These are phyloP conservation scores for Aureobasidium mangrovei DNA, from an alignment of 2,329 filamentous ascomycete genomes.

Conservation along the genomic window DNA sequence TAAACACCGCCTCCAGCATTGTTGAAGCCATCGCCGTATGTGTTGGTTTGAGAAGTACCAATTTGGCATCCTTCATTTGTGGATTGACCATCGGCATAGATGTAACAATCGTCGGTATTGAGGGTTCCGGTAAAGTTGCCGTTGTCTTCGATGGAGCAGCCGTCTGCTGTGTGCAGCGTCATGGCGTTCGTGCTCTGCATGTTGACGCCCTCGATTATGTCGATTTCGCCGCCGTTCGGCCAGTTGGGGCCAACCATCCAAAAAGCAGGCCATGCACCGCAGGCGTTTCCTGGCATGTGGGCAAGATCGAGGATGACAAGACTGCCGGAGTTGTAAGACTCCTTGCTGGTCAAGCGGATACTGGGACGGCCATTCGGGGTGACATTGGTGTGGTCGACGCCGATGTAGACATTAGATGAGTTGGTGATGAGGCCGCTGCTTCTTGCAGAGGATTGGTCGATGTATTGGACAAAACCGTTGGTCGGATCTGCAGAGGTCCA, in stretches of 20 bases:
- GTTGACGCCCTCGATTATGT: slow-evolving; percentile 34
- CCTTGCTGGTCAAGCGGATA: slow-evolving; percentile 60
- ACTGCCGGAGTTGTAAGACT: slow-evolving; percentile 51
- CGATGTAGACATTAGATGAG: slow-evolving; percentile 23
- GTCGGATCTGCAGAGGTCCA: slow-evolving; percentile 30
- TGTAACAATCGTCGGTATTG: slow-evolving; percentile 24
- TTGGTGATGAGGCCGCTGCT: slow-evolving; percentile 21
- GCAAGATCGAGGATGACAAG: slow-evolving; percentile 63
- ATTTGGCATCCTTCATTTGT: slow-evolving; percentile 29
- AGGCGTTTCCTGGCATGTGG: slow-evolving; percentile 64
- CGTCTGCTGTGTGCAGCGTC: slow-evolving; percentile 28
- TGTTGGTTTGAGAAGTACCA: slow-evolving; percentile 40
- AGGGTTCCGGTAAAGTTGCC: slow-evolving; percentile 68
- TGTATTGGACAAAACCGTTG: slow-evolving; percentile 26
- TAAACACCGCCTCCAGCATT: slow-evolving; percentile 38
- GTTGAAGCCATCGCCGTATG: slow-evolving; percentile 31
- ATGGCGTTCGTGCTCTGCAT: slow-evolving; percentile 26
- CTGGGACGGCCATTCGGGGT: slow-evolving; percentile 54
- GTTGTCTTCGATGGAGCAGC: slow-evolving; percentile 26
- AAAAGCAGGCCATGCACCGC: slow-evolving; percentile 65
- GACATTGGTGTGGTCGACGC: slow-evolving; percentile 31
- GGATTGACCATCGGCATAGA: slow-evolving; percentile 33
- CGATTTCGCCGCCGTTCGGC: slow-evolving; percentile 31
- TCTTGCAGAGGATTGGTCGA: slow-evolving; percentile 26
- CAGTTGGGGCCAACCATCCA: slow-evolving; percentile 53